Evolutionary conservation across 768 basidiomycete species (phyloP).

Genomic region (Calocybe gangraenosa): DNA sequence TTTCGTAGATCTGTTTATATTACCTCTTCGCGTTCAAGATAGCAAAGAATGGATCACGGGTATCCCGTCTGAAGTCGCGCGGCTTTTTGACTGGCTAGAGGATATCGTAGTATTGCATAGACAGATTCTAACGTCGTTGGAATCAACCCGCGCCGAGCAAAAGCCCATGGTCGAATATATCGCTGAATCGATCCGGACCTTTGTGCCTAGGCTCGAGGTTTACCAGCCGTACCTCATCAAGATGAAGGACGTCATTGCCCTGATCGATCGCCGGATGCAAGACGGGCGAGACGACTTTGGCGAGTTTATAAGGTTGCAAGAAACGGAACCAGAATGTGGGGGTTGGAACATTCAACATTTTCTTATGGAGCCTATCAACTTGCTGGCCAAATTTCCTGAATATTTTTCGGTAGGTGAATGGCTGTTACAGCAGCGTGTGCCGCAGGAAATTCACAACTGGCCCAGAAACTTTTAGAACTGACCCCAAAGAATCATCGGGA

Average conservation of each 20-base stretch:
- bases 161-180: constrained; percentile 46
- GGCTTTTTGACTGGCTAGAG: constrained; percentile 85
- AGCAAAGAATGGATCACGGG: constrained; percentile 77
- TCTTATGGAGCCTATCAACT: constrained; percentile 70
- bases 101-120: constrained; percentile 79
- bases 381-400: constrained; percentile 67
- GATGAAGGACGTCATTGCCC: constrained; percentile 53
- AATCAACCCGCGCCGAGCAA: constrained; percentile 34
- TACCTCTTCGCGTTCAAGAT: constrained; percentile 70
- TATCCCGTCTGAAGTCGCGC: constrained; percentile 64
- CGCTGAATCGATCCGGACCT: constrained; percentile 54
- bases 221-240: constrained; percentile 85
- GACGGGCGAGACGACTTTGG: constrained; percentile 71
- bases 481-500: constrained; percentile 72
- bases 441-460: background rate
- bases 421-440: background rate
- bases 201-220: constrained; percentile 68
- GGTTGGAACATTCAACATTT: constrained; percentile 65
- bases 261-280: constrained; percentile 45
- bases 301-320: constrained; percentile 75
- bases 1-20: constrained; percentile 69
- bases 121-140: constrained; percentile 42
- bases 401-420: constrained; percentile 62
- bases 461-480: constrained; percentile 61
- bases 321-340: constrained; percentile 46